These are phyloP conservation scores for Pseudogymnoascus sp. DNA, from an alignment of 2,329 filamentous ascomycete species.

Conservation along the genomic window DNA sequence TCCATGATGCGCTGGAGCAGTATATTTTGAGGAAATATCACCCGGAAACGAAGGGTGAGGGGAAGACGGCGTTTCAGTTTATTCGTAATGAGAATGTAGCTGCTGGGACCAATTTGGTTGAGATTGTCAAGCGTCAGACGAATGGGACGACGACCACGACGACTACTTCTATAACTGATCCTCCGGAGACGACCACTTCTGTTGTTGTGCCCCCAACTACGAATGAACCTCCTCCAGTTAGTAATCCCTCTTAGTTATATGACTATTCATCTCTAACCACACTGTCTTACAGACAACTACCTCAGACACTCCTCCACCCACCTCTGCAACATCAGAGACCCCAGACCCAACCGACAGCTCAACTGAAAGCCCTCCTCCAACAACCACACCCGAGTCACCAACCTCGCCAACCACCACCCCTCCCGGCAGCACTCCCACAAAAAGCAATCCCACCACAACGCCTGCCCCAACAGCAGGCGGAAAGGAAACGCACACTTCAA, in stretches of 20 bases:
- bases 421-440: not conserved
- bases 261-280: not conserved
- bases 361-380: not conserved
- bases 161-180: not conserved
- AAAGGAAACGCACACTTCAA: not conserved
- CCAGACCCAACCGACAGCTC: not conserved
- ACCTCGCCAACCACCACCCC: not conserved
- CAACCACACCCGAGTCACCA: not conserved
- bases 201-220: conserved; percentile 1
- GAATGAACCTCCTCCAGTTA: not conserved
- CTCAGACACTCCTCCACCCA: not conserved
- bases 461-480: not conserved
- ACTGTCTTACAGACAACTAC: not conserved
- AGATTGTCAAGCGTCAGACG: not conserved
- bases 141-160: not conserved
- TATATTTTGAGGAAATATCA: conserved; percentile 2
- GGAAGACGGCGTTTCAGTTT: not conserved
- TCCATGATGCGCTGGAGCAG: not conserved
- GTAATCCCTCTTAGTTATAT: not conserved
- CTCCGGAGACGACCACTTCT: not conserved
- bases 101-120: not conserved
- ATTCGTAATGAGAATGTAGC: not conserved
- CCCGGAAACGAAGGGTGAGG: not conserved
- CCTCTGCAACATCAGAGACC: not conserved
- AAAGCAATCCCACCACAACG: not conserved